Conservation (phyloP, 2,329 filamentous ascomycete species). For the Metarhizium humberi region DNA sequence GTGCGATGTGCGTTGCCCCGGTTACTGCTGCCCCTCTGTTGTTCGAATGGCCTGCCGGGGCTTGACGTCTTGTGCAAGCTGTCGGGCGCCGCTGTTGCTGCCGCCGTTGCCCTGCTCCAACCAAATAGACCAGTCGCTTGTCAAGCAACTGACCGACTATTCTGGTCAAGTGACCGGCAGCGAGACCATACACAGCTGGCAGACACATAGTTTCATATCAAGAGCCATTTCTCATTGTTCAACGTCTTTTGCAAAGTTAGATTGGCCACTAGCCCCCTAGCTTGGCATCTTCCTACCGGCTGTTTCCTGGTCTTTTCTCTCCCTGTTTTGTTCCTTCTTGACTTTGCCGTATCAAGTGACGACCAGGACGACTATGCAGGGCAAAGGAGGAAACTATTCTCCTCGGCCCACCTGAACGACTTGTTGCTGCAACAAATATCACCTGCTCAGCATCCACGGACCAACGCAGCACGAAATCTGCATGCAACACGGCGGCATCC, state of each 20-base stretch:
- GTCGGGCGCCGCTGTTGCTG: neutral
- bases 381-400: neutral
- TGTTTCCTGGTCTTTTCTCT: neutral
- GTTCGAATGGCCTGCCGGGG: neutral
- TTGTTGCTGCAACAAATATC: neutral
- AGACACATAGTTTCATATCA: neutral
- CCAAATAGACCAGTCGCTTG: neutral
- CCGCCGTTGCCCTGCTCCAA: constrained; percentile 3
- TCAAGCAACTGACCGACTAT: neutral
- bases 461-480: neutral
- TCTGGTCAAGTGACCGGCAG: neutral
- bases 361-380: no score
- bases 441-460: neutral
- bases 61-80: constrained; percentile 1
- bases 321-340: neutral
- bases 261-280: neutral
- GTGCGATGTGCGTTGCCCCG: constrained; percentile 6
- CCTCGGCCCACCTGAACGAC: neutral
- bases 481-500: neutral
- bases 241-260: neutral
- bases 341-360: no score
- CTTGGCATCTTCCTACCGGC: neutral
- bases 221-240: neutral
- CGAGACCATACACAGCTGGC: neutral
- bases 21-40: constrained; percentile 14